Conservation (phyloP, 2,329 filamentous ascomycete species). For the Rhexocercosporidium sp. region DNA sequence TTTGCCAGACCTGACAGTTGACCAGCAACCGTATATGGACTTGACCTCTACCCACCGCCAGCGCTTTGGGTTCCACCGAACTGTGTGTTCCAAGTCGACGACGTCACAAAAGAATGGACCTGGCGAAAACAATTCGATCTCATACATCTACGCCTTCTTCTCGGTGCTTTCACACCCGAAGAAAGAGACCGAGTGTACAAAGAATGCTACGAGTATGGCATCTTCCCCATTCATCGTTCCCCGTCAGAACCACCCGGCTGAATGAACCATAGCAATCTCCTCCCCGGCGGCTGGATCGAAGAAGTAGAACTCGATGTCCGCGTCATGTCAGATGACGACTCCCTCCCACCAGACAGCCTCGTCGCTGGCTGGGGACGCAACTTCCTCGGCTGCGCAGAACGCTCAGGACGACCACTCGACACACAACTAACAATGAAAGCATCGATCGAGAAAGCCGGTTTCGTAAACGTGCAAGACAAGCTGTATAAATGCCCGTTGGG, state of each 20-base stretch:
- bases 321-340: constrained; percentile 36
- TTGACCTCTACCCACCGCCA: constrained; percentile 8
- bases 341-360: neutral
- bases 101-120: constrained; percentile 55
- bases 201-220: neutral
- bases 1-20: neutral
- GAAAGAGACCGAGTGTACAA: neutral
- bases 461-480: constrained; percentile 7
- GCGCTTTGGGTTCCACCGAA: constrained; percentile 48
- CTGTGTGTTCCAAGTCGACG: constrained; percentile 56
- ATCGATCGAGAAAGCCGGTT: neutral
- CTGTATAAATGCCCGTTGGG: constrained; percentile 5
- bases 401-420: neutral
- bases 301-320: constrained; percentile 8
- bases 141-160: constrained; percentile 53
- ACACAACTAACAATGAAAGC: constrained; percentile 7
- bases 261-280: constrained; percentile 9
- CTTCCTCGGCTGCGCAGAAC: constrained; percentile 5
- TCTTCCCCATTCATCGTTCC: neutral
- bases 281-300: constrained; percentile 41
- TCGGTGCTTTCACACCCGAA: neutral
- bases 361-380: constrained; percentile 1
- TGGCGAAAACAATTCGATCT: constrained; percentile 51
- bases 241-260: neutral
- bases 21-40: neutral